Conservation (phyloP, 306 rosid genomes). For the Crotalaria pallida region DNA sequence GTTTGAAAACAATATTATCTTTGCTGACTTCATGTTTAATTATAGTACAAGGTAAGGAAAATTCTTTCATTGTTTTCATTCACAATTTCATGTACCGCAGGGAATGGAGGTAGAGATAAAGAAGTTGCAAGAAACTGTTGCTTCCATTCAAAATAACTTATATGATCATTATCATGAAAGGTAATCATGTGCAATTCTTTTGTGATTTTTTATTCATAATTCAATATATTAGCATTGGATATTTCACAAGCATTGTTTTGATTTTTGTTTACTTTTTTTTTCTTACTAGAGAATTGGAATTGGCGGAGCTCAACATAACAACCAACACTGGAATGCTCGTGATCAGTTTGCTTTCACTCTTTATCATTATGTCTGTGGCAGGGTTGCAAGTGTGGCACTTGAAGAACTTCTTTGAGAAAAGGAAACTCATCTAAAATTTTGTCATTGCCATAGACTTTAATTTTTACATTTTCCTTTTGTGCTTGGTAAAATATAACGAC, state of each 20-base stretch:
- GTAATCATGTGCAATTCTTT: constrained; percentile 35
- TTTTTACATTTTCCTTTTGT: background rate
- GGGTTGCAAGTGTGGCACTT: constrained; percentile 86
- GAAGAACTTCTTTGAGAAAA: constrained; percentile 89
- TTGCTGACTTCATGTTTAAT: background rate
- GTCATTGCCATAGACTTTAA: too few species aligned
- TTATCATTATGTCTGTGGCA: constrained; percentile 68
- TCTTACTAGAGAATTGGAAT: constrained; percentile 73
- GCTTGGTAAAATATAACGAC: constrained; percentile 42
- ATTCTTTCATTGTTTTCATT: background rate
- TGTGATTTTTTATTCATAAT: background rate
- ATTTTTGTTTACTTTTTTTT: background rate
- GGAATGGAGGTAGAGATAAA: constrained; percentile 78
- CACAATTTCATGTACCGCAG: constrained; percentile 33
- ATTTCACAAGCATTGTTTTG: background rate
- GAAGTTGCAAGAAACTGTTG: constrained; percentile 60
- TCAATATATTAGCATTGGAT: background rate
- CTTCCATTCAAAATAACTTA: constrained; percentile 84
- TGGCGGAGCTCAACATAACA: constrained; percentile 75
- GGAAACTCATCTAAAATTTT: constrained; percentile 69
- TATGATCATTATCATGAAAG: constrained; percentile 60
- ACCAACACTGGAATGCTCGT: constrained; percentile 69
- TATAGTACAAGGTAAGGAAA: too few species aligned
- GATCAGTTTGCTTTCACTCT: constrained; percentile 73
- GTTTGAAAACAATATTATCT: too few species aligned